phyloP scores from a whole-genome alignment of 2,329 filamentous ascomycete genomes.

The Tympanopsis confertula region DNA sequence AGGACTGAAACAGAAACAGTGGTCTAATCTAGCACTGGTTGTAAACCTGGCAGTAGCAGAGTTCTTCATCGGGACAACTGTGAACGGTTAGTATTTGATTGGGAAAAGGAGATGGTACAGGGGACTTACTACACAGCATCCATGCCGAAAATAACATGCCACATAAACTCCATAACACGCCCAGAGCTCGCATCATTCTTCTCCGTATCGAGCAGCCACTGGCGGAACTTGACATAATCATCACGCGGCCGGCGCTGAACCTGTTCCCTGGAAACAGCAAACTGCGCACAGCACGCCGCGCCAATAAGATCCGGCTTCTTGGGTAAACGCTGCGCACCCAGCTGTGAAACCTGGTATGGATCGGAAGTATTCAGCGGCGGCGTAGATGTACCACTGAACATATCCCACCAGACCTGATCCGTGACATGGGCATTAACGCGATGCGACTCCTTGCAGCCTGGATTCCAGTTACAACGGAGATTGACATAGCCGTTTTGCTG shows the following conservation, averaged over 20 bases:
- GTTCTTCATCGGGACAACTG: slow-evolving; percentile 5
- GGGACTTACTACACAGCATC: not conserved
- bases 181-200: slow-evolving; percentile 35
- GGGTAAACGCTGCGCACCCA: slow-evolving; percentile 15
- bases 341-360: not conserved
- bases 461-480: slow-evolving; percentile 36
- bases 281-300: slow-evolving; percentile 41
- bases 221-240: slow-evolving; percentile 33
- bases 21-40: slow-evolving; percentile 7
- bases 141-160: slow-evolving; percentile 34
- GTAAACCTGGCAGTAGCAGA: slow-evolving; percentile 10
- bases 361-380: not conserved
- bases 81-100: not conserved
- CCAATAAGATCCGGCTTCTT: slow-evolving; percentile 27
- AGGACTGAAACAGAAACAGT: not conserved
- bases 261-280: slow-evolving; percentile 34
- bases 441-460: slow-evolving; percentile 7
- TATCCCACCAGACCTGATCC: slow-evolving; percentile 6
- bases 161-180: slow-evolving; percentile 44
- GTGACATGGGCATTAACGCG: slow-evolving; percentile 1
- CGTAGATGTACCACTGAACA: slow-evolving; percentile 5
- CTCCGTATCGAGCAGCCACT: slow-evolving; percentile 33
- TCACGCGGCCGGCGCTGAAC: slow-evolving; percentile 27
- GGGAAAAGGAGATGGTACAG: not conserved
- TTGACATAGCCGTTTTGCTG: slow-evolving; percentile 37